phyloP scores from a whole-genome alignment of 495 filamentous ascomycete genomes.

The Aspergillus conjunctus region DNA sequence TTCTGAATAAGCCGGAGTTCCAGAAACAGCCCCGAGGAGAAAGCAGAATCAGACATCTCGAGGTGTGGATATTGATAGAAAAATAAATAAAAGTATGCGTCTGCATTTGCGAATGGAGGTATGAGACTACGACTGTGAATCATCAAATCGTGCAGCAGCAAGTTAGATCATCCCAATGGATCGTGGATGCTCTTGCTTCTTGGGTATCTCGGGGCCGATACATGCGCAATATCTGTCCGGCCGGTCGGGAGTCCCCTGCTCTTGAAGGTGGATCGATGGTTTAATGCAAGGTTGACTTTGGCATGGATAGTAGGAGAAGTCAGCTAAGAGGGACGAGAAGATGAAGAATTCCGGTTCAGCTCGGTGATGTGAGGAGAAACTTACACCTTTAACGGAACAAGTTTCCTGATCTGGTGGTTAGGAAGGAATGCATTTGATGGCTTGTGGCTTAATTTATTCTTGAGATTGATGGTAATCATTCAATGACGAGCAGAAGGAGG shows the following conservation, averaged over 20 bases:
- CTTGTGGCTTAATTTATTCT: background rate
- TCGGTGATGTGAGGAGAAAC: constrained; percentile 19
- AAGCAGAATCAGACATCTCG: too few species aligned
- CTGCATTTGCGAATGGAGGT: too few species aligned
- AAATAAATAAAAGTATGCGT: too few species aligned
- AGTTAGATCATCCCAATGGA: too few species aligned
- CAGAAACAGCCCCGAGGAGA: too few species aligned
- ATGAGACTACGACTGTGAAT: too few species aligned
- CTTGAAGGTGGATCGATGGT: constrained; percentile 10
- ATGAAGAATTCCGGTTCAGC: constrained; percentile 12
- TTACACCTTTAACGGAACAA: background rate
- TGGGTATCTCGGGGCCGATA: constrained; percentile 3
- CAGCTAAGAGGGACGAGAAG: constrained; percentile 2
- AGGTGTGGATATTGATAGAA: too few species aligned
- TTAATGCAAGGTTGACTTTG: constrained; percentile 5
- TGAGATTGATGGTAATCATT: background rate
- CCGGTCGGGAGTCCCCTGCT: constrained; percentile 16
- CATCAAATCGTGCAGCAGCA: too few species aligned
- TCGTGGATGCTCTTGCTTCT: constrained; percentile 6
- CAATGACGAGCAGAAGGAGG: background rate
- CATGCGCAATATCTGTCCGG: background rate
- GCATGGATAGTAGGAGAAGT: constrained; percentile 1
- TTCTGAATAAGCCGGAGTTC: background rate
- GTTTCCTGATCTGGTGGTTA: constrained; percentile 2
- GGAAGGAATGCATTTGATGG: background rate